Evolutionary conservation across 2,329 filamentous ascomycete species (phyloP).

Genomic region (Cladosporium colombiae): DNA sequence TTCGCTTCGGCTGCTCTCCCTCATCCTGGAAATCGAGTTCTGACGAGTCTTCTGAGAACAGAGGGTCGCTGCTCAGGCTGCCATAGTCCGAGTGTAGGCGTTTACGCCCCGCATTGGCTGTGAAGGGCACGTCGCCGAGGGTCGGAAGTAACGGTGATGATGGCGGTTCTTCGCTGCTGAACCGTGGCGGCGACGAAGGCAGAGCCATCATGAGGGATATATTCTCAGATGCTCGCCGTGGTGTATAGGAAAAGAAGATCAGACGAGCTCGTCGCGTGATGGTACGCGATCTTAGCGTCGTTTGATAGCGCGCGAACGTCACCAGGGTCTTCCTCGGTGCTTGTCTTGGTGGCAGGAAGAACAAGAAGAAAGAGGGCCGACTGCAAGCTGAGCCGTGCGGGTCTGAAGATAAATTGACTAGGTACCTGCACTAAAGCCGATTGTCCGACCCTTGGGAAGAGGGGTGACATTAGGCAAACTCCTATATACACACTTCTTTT

Average conservation of each 20-base stretch:
- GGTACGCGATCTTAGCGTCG: not conserved
- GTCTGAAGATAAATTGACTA: not conserved
- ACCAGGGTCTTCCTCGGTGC: not conserved
- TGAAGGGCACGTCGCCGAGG: slow-evolving; percentile 21
- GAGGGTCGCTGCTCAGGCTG: slow-evolving; percentile 65
- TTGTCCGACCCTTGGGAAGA: no score
- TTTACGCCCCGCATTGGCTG: slow-evolving; percentile 29
- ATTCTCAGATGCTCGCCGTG: slow-evolving; percentile 30
- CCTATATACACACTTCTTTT: no score
- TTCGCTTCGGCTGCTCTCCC: slow-evolving; percentile 60
- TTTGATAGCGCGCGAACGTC: not conserved
- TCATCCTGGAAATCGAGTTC: slow-evolving; percentile 63
- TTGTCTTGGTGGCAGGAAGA: not conserved
- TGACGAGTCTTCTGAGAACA: slow-evolving; percentile 67
- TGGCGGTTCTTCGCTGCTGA: slow-evolving; percentile 27
- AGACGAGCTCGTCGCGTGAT: slow-evolving; percentile 4
- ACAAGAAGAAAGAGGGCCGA: not conserved
- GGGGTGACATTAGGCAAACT: no score
- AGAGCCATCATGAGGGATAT: slow-evolving; percentile 30
- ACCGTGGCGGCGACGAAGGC: slow-evolving; percentile 36
- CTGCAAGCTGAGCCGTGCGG: not conserved
- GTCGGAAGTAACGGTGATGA: slow-evolving; percentile 26
- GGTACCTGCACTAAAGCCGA: no score
- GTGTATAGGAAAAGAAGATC: slow-evolving; percentile 16
- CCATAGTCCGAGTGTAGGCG: slow-evolving; percentile 35